Evolutionary conservation across 2,329 filamentous ascomycete species (phyloP).

Genomic region (Neonectria faginata): DNA sequence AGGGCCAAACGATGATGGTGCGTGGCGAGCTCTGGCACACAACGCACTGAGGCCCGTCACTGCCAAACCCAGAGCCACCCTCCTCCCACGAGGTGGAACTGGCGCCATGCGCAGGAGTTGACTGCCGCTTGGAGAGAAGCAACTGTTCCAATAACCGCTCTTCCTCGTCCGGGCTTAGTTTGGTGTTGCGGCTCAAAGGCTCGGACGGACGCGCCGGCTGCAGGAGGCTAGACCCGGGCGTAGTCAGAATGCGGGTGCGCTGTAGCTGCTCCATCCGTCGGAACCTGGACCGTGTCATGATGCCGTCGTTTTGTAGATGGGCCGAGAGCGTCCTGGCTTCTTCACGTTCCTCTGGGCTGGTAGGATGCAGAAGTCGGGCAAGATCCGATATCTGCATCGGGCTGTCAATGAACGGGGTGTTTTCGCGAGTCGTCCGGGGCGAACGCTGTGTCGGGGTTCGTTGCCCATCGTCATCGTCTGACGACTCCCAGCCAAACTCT

Average conservation of each 20-base stretch:
- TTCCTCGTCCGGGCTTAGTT: conserved; percentile 68
- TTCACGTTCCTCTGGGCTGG: conserved; percentile 79
- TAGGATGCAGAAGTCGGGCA: conserved; percentile 84
- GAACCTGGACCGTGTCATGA: conserved; percentile 87
- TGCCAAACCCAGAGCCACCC: conserved; percentile 78
- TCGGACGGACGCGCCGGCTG: conserved; percentile 29
- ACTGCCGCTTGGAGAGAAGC: conserved; percentile 63
- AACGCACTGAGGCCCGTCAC: conserved; percentile 84
- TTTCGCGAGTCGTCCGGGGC: conserved; percentile 60
- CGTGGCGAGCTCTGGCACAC: conserved; percentile 90
- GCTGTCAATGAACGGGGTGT: conserved; percentile 70
- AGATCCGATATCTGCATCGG: conserved; percentile 76
- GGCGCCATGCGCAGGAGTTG: conserved; percentile 24
- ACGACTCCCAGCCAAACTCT: conserved; percentile 63
- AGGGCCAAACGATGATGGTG: conserved; percentile 95
- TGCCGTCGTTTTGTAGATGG: conserved; percentile 76
- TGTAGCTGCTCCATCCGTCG: conserved; percentile 75
- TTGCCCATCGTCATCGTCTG: conserved; percentile 61
- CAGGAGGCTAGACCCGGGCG: conserved; percentile 42
- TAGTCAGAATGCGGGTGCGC: conserved; percentile 70
- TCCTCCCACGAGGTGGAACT: conserved; percentile 68
- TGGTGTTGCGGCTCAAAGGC: conserved; percentile 46
- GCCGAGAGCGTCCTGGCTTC: conserved; percentile 85
- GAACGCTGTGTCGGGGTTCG: conserved; percentile 80
- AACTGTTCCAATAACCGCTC: conserved; percentile 71